Evolutionary conservation across 129 eudicot species (phyloP), one percentile per base, ranked within the genome.

Genomic region (Mikania micrantha): DNA sequence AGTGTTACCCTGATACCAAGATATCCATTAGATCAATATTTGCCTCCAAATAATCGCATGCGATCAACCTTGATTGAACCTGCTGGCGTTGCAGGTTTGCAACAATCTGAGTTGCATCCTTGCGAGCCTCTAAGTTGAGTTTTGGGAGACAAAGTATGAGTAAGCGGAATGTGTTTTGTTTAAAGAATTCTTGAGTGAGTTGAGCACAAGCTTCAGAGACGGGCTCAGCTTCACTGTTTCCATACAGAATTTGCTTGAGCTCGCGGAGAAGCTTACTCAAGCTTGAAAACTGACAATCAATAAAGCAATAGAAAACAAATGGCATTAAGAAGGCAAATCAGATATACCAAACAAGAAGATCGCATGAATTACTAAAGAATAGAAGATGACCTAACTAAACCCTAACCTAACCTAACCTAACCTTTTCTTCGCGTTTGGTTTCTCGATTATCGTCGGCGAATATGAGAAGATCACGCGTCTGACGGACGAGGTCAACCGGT

Each of bases 61-160:
- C 98, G 65, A 92, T 92, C 62, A 92, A 41, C 31, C 87, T 76
- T 15, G 98, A 92, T 0, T 88, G 94, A 73, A 92, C 98, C 67
- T 88, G 96, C 66, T 92, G 98, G 19, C 96, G 78, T 67, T 92
- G 98, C 68, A 92, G 74, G 76, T 92, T 92, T 36, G 98, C 96
- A 75, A 92, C 98, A 73, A 92, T 85, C 60, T 92, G 98, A 61
- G 98, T 92, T 59, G 98, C 98, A 88, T 92, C 96, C 72, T 88
- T 92, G 61, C 98, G 95, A 49, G 98, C 81, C 87, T 92, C 98
- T 61, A 92, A 52, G 72, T 86, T 80, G 47, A 92, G 58, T 66
- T 92, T 92, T n/a, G 98, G 96, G 50, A 92, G 98, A 78, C 88
- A 85, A 36, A 59, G 41, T 41, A 92, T 92, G 53, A 92, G 52